phyloP scores from a whole-genome alignment of 768 basidiomycete genomes.

The Mrakia frigida region DNA sequence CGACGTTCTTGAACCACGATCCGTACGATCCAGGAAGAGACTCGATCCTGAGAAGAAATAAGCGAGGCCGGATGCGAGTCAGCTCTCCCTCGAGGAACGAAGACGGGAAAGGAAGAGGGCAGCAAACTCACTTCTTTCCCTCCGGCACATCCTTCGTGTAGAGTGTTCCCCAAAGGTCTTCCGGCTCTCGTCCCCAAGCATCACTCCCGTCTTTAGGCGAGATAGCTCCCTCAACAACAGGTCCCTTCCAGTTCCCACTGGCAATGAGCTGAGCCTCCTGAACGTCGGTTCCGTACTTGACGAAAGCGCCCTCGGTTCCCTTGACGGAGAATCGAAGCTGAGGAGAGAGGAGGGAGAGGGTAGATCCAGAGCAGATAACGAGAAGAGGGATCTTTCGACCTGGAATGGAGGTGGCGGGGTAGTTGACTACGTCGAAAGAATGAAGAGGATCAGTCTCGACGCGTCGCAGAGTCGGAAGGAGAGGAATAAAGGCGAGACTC shows the following conservation, averaged over 20 bases:
- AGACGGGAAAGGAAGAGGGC: neutral
- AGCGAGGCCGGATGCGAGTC: neutral
- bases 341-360: conserved; percentile 59
- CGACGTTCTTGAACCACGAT: conserved; percentile 57
- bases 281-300: conserved; percentile 69
- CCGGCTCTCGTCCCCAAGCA: conserved; percentile 54
- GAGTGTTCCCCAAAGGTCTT: conserved; percentile 58
- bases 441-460: conserved; percentile 42
- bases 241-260: conserved; percentile 50
- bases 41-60: conserved; percentile 36
- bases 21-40: conserved; percentile 41
- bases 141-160: conserved; percentile 50
- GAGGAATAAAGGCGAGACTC: neutral
- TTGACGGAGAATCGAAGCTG: conserved; percentile 65
- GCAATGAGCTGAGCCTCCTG: conserved; percentile 72
- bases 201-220: neutral
- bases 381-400: conserved; percentile 51
- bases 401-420: conserved; percentile 35
- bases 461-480: neutral
- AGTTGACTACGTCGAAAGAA: conserved; percentile 40
- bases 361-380: conserved; percentile 62
- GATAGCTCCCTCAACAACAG: conserved; percentile 43
- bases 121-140: conserved; percentile 44
- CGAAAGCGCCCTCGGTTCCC: conserved; percentile 58
- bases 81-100: neutral